Conservation (phyloP, 2,329 filamentous ascomycete species). For the Aspergillus japonicus region DNA sequence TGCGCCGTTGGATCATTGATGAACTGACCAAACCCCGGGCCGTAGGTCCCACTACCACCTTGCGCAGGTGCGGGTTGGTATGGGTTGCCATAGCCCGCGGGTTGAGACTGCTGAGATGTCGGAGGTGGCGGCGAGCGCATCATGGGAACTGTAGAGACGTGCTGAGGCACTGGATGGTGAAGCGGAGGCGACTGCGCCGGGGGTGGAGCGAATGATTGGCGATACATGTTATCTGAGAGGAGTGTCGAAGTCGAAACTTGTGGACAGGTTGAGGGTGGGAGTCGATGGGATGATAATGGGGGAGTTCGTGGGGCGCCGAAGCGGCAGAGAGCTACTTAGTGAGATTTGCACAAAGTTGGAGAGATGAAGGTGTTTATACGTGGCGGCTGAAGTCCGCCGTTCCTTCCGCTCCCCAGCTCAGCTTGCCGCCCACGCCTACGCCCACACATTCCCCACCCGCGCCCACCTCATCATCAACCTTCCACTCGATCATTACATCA, state of each 20-base stretch:
- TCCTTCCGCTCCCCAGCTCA: constrained; percentile 21
- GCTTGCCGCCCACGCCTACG: constrained; percentile 20
- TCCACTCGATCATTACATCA: constrained; percentile 2
- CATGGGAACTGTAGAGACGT: constrained; percentile 96
- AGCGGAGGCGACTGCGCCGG: constrained; percentile 80
- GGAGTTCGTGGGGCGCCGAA: constrained; percentile 7
- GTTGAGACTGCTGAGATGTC: constrained; percentile 68
- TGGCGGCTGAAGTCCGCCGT: constrained; percentile 31
- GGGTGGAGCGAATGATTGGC: constrained; percentile 73
- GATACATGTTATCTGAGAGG: constrained; percentile 65
- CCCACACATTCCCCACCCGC: constrained; percentile 21
- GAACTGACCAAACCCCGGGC: constrained; percentile 77
- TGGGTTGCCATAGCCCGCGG: constrained; percentile 51
- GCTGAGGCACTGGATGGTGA: constrained; percentile 95
- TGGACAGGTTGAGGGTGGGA: neutral
- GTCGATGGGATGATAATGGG: constrained; percentile 1
- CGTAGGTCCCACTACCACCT: constrained; percentile 42
- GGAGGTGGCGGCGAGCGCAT: constrained; percentile 87
- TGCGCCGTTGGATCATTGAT: constrained; percentile 95
- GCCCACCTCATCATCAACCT: constrained; percentile 11
- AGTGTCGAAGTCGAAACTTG: neutral
- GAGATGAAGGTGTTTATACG: constrained; percentile 31
- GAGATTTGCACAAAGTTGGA: neutral
- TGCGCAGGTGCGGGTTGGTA: constrained; percentile 48
- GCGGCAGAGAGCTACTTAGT: neutral